These are phyloP conservation scores for Linnemannia exigua DNA, from an alignment of 192 early-diverging fungal species.

Conservation along the genomic window DNA sequence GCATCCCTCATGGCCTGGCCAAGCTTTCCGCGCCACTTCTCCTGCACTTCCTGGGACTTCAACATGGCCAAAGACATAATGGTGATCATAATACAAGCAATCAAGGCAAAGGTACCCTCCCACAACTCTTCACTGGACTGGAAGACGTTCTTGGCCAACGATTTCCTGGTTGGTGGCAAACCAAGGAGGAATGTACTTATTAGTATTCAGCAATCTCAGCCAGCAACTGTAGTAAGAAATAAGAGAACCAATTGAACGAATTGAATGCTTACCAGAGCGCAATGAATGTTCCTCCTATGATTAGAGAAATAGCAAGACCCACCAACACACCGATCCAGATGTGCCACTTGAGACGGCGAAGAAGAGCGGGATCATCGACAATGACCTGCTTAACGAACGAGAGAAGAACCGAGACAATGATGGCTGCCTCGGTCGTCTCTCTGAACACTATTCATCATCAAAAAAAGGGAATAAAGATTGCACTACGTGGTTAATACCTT, in stretches of 20 bases:
- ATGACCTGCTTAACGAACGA: slow-evolving; percentile 81
- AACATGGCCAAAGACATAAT: slow-evolving; percentile 89
- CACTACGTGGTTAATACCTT: too few species aligned
- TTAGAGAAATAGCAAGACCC: slow-evolving; percentile 78
- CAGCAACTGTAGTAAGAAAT: background rate
- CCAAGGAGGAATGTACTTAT: background rate
- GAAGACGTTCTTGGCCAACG: slow-evolving; percentile 57
- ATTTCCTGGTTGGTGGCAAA: slow-evolving; percentile 46
- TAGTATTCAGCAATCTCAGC: background rate
- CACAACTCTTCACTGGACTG: slow-evolving; percentile 73
- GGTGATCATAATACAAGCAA: slow-evolving; percentile 85
- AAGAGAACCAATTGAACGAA: background rate
- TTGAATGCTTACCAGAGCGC: slow-evolving; percentile 76
- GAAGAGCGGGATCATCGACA: slow-evolving; percentile 58
- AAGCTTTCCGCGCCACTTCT: slow-evolving; percentile 83
- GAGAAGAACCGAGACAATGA: slow-evolving; percentile 90
- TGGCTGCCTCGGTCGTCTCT: slow-evolving; percentile 89
- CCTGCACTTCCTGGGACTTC: slow-evolving; percentile 76
- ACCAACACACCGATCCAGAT: slow-evolving; percentile 82
- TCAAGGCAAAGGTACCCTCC: slow-evolving; percentile 87
- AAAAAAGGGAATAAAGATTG: too few species aligned
- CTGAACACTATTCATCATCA: slow-evolving; percentile 63
- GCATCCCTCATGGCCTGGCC: slow-evolving; percentile 60
- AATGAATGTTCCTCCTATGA: slow-evolving; percentile 84
- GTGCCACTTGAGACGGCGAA: slow-evolving; percentile 71